Evolutionary conservation across 2,329 filamentous ascomycete genomes (phyloP).

Genomic region (Cryphonectria parasitica): DNA sequence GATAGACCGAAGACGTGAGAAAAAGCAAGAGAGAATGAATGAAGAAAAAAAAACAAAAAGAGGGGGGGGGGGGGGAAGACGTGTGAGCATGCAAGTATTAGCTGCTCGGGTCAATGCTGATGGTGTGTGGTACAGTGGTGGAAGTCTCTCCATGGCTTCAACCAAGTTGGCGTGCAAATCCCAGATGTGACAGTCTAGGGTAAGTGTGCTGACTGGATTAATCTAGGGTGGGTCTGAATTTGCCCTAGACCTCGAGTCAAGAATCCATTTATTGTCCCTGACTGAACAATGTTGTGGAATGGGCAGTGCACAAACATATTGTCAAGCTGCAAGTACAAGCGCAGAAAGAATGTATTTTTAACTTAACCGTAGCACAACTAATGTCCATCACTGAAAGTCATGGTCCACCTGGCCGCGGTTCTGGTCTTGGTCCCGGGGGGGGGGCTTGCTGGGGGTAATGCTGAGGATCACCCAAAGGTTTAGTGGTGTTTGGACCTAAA

Average conservation of each 20-base stretch:
- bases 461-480: neutral
- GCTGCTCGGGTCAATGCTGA: too few relatives aligned
- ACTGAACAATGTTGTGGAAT: neutral
- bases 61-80: too few relatives aligned
- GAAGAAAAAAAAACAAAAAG: neutral
- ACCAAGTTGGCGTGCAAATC: neutral
- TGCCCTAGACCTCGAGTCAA: constrained; percentile 9
- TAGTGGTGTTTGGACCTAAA: neutral
- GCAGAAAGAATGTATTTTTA: too few relatives aligned
- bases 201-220: constrained; percentile 5
- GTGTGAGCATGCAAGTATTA: too few relatives aligned
- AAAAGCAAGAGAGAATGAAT: too few relatives aligned
- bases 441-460: neutral
- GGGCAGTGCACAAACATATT: neutral
- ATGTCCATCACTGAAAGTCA: too few relatives aligned
- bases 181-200: neutral
- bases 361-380: too few relatives aligned
- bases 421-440: too few relatives aligned
- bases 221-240: neutral
- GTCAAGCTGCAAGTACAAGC: neutral
- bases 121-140: too few relatives aligned
- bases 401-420: too few relatives aligned
- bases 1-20: too few relatives aligned
- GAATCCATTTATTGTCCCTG: neutral
- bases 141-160: neutral